Evolutionary conservation across 441 rosid genomes (phyloP), one percentile per base, ranked within the genome.

Genomic region (Syzygium syzygioides): DNA sequence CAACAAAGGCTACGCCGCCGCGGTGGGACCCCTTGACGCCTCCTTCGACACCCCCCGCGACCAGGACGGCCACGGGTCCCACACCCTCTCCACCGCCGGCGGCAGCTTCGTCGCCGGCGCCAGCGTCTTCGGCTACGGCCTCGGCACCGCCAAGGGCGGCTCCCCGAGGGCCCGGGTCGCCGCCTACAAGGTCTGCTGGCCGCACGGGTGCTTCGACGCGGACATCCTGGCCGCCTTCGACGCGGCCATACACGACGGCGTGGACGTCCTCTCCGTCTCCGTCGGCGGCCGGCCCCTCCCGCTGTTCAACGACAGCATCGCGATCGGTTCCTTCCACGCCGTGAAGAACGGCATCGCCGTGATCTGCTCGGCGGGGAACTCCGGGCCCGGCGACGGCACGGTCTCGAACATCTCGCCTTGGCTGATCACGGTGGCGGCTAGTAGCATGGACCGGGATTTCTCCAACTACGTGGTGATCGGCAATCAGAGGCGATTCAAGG

Each of bases 171-270:
- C 99, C 0, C 90, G 96, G 71, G 95, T 95, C 17, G 98, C 97
- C 8, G 94, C 98, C 9, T 97, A 97, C 92, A 97, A 95, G 89
- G 98, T 94, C 4, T 97, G 98, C 89, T 95, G 96, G 96, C 93
- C 94, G 0, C 95, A 85, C 25, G 90, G 86, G 54, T 95, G 98
- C 93, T 92, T 87, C 32, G 96, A 93, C 88, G 94, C 95, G 0
- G 98, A 96, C 86, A 90, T 96, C 4, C 80, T 96, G 50, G 97
- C 97, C 1, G 98, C 94, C 55, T 95, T 97, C 23, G 98, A 97
- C 18, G 91, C 92, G 2, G 97, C 98, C 25, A 96, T 97, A 50
- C 92, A 93, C 5, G 97, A 97, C 83, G 96, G 98, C 1, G 97
- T 93, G 57, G 97, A 97, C 84, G 91, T 96, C 54, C 87, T 97